Evolutionary conservation across 257 asterid genomes (phyloP).

Genomic region (Fraxinus pennsylvanica): DNA sequence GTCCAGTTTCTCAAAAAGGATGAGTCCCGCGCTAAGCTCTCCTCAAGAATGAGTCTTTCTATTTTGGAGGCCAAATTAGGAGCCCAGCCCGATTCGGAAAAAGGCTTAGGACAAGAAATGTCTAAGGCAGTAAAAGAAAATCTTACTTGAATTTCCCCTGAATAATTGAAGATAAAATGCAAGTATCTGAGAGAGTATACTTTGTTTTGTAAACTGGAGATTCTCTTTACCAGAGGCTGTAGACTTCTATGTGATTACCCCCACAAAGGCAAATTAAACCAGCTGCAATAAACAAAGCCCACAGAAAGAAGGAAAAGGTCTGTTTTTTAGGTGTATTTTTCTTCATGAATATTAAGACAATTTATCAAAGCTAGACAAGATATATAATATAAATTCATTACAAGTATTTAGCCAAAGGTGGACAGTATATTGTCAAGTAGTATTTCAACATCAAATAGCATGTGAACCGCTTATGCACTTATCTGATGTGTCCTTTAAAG

Average conservation of each 20-base stretch:
- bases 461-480: background rate
- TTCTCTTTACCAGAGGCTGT: background rate
- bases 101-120: background rate
- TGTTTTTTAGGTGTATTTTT: background rate
- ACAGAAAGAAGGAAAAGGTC: background rate
- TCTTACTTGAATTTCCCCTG: background rate
- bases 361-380: background rate
- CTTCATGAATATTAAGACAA: background rate
- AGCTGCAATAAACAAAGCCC: background rate
- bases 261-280: background rate
- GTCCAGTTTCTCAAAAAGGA: background rate
- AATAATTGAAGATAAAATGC: background rate
- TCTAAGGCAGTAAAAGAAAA: background rate
- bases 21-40: background rate
- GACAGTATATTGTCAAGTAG: background rate
- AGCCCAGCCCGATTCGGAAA: background rate
- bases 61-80: background rate
- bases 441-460: background rate
- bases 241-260: background rate
- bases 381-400: background rate
- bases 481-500: background rate
- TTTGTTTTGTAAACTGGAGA: background rate
- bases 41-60: background rate
- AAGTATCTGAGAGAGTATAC: background rate
- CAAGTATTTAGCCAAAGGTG: background rate